Evolutionary conservation across 2,329 filamentous ascomycete genomes (phyloP).

Genomic region (Chaetomium strumarium): DNA sequence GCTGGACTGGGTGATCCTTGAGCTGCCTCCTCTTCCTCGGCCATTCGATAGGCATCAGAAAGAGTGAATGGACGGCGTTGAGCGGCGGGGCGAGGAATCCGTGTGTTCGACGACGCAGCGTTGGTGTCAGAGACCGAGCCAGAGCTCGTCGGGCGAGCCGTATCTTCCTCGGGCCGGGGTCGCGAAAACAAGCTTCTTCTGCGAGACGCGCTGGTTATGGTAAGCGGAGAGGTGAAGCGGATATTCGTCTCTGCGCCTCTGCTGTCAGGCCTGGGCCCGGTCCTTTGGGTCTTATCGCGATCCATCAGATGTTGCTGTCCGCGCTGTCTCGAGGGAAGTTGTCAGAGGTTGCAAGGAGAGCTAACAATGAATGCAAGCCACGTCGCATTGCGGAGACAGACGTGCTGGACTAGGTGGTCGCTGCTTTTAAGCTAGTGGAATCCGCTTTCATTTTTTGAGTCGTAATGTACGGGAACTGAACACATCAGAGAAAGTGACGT

Average conservation of each 20-base stretch:
- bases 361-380: not conserved
- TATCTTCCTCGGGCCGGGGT: slow-evolving; percentile 16
- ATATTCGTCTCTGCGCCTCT: slow-evolving; percentile 23
- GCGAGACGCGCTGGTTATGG: slow-evolving; percentile 36
- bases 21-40: slow-evolving; percentile 31
- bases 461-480: not conserved
- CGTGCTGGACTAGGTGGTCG: slow-evolving; percentile 2
- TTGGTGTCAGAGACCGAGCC: slow-evolving; percentile 22
- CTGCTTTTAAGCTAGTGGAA: not conserved
- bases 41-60: slow-evolving; percentile 38
- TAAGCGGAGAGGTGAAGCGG: slow-evolving; percentile 27
- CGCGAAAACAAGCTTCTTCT: slow-evolving; percentile 36
- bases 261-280: slow-evolving; percentile 6
- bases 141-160: slow-evolving; percentile 22
- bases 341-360: not conserved
- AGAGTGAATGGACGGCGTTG: slow-evolving; percentile 32
- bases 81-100: slow-evolving; percentile 27
- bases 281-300: slow-evolving; percentile 19
- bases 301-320: slow-evolving; percentile 21
- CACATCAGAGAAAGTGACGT: not conserved
- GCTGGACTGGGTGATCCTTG: slow-evolving; percentile 48
- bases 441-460: slow-evolving; percentile 11
- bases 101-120: slow-evolving; percentile 22
- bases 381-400: not conserved
- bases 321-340: not conserved